Conservation (phyloP, 257 asterid species). For the Ocimum tenuiflorum region DNA sequence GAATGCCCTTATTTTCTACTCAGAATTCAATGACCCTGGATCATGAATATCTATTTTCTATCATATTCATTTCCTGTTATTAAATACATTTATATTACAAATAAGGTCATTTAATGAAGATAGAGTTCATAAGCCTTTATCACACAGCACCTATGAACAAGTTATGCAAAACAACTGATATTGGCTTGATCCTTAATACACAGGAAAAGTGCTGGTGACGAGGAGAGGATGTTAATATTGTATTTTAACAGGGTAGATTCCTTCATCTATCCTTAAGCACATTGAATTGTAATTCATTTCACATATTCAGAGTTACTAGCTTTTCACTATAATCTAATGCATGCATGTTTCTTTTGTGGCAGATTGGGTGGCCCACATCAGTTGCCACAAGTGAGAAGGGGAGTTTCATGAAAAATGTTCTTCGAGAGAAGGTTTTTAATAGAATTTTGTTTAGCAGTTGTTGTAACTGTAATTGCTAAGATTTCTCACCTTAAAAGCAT, state of each 20-base stretch:
- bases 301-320: background rate
- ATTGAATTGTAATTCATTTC: background rate
- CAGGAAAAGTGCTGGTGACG: conserved; percentile 89
- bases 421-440: conserved; percentile 64
- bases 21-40: background rate
- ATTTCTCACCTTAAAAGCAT: background rate
- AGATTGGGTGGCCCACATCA: conserved; percentile 99
- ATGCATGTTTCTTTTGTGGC: conserved; percentile 17
- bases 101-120: background rate
- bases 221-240: conserved; percentile 81
- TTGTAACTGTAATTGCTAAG: background rate
- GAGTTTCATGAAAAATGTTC: conserved; percentile 60
- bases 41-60: background rate
- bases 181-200: conserved; percentile 17
- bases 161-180: background rate
- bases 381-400: conserved; percentile 84
- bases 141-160: background rate
- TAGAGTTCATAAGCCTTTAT: background rate
- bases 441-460: background rate
- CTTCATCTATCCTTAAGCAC: background rate
- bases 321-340: conserved; percentile 10
- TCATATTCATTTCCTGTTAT: background rate
- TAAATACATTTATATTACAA: background rate
- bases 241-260: conserved; percentile 74
- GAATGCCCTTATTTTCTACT: background rate